These are phyloP conservation scores for Lentinula detonsa DNA, from an alignment of 768 basidiomycete species.

Conservation along the genomic window DNA sequence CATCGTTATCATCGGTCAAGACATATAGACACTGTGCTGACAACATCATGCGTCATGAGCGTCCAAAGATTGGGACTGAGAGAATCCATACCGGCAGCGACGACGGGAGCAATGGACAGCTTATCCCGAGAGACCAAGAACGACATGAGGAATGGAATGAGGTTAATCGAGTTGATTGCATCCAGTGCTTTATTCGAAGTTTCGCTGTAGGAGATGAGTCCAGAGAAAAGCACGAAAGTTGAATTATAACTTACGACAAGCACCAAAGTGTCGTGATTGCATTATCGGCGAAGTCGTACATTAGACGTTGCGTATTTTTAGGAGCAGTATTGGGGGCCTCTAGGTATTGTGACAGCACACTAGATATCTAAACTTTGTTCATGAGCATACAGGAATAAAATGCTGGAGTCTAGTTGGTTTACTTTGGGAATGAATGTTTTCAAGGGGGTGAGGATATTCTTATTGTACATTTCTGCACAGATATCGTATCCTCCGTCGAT, in stretches of 20 bases:
- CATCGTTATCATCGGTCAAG: constrained; percentile 85
- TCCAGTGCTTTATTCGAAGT: constrained; percentile 89
- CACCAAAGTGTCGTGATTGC: constrained; percentile 93
- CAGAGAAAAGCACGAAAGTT: background rate
- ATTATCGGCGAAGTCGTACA: constrained; percentile 88
- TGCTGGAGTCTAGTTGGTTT: background rate
- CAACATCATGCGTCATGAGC: background rate
- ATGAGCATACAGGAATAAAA: background rate
- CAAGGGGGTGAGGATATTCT: constrained; percentile 79
- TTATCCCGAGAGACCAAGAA: constrained; percentile 70
- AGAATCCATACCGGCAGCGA: constrained; percentile 63
- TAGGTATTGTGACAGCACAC: constrained; percentile 62
- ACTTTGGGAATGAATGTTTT: constrained; percentile 78
- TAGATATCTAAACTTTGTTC: constrained; percentile 55
- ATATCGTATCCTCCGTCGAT: constrained; percentile 95
- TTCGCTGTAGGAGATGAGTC: constrained; percentile 49
- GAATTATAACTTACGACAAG: constrained; percentile 65
- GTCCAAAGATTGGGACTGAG: background rate
- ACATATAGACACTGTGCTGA: constrained; percentile 91
- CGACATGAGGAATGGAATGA: constrained; percentile 85
- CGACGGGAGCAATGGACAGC: constrained; percentile 65
- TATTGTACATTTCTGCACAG: constrained; percentile 96
- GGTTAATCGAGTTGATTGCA: constrained; percentile 75
- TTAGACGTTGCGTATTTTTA: constrained; percentile 66
- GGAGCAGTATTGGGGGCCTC: constrained; percentile 54